These are phyloP conservation scores for Sparassis latifolia DNA, from an alignment of 1,284 basidiomycete genomes.

Conservation along the genomic window DNA sequence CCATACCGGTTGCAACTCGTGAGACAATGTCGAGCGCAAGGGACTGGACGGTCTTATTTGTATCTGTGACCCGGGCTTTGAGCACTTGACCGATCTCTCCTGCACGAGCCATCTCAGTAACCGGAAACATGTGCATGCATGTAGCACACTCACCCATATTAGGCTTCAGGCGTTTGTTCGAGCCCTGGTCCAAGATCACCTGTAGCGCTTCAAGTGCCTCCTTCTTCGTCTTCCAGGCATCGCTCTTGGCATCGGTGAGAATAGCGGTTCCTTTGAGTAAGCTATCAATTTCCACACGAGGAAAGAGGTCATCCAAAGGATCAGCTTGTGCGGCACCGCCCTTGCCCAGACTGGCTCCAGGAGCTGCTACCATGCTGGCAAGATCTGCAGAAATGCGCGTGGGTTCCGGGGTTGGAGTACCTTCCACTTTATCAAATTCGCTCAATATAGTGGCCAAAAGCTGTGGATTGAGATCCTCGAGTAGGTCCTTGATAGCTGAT, in stretches of 20 bases:
- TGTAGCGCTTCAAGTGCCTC: slow-evolving; percentile 88
- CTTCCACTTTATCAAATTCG: slow-evolving; percentile 95
- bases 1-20: slow-evolving; percentile 91
- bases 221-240: slow-evolving; percentile 97
- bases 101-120: background rate
- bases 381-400: slow-evolving; percentile 74
- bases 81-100: slow-evolving; percentile 88
- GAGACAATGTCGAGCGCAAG: slow-evolving; percentile 88
- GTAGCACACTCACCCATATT: slow-evolving; percentile 64
- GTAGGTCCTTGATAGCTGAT: slow-evolving; percentile 82
- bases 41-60: slow-evolving; percentile 90
- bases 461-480: slow-evolving; percentile 94
- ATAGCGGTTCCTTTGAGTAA: slow-evolving; percentile 84
- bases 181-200: slow-evolving; percentile 80
- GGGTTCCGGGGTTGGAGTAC: slow-evolving; percentile 75
- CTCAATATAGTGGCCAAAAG: slow-evolving; percentile 85
- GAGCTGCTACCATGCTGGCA: slow-evolving; percentile 36
- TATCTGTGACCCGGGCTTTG: slow-evolving; percentile 86
- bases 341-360: slow-evolving; percentile 26
- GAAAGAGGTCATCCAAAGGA: slow-evolving; percentile 90
- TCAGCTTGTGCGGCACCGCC: slow-evolving; percentile 41
- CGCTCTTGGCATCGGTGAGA: slow-evolving; percentile 78
- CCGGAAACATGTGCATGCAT: background rate
- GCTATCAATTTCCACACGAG: slow-evolving; percentile 89
- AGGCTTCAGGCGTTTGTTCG: slow-evolving; percentile 89